phyloP scores from a whole-genome alignment of 2,329 filamentous ascomycete species.

The Aspergillus tubingensis region DNA sequence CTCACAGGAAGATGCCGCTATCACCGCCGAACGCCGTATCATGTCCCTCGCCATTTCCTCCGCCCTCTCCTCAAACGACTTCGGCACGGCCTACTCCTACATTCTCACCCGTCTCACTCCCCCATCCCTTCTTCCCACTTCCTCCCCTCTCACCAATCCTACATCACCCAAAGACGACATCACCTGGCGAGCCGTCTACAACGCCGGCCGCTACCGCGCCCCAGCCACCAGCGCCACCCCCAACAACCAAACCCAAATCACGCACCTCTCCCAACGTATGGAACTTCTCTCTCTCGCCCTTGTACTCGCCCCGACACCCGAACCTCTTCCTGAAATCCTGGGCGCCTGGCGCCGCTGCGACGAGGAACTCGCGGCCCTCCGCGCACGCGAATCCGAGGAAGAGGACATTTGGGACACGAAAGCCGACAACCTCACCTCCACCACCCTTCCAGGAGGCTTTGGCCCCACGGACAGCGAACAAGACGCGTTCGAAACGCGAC shows the following conservation, averaged over 20 bases:
- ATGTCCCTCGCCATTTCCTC: constrained; percentile 50
- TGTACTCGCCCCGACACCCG: constrained; percentile 58
- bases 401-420: constrained; percentile 61
- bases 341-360: constrained; percentile 65
- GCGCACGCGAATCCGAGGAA: constrained; percentile 56
- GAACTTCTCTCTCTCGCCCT: constrained; percentile 65
- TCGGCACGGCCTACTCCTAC: constrained; percentile 67
- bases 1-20: constrained; percentile 30
- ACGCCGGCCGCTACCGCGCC: constrained; percentile 59
- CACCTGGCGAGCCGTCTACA: constrained; percentile 65
- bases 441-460: constrained; percentile 47
- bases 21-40: constrained; percentile 49
- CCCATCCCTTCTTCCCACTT: constrained; percentile 34
- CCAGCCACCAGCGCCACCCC: constrained; percentile 30
- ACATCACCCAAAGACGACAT: constrained; percentile 53
- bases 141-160: constrained; percentile 31
- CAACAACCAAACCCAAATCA: constrained; percentile 48
- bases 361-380: constrained; percentile 58
- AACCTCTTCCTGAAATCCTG: constrained; percentile 61
- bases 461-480: constrained; percentile 46
- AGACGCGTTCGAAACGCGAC: constrained; percentile 48
- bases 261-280: constrained; percentile 63
- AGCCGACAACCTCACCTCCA: constrained; percentile 45
- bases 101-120: constrained; percentile 60
- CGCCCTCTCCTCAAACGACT: constrained; percentile 47